Base-by-base conservation (phyloP, 306 rosid species). In the Prosopis cineraria region DNA sequence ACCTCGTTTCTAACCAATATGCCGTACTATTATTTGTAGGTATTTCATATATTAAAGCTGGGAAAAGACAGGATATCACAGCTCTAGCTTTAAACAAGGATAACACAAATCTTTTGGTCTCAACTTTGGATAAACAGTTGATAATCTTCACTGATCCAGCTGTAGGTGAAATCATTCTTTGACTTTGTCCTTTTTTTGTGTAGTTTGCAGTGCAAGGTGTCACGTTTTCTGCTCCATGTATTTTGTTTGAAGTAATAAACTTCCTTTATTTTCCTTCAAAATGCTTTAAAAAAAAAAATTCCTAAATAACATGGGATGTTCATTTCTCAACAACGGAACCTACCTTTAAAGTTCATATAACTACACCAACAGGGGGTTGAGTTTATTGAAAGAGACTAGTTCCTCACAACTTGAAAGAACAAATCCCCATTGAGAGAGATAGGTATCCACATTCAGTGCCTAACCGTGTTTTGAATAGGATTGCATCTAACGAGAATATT, bases 101-200 rank as follows among this genome's bases (percentile, higher is more conserved):
- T 65, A 88, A 87, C 74, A 93, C 99, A 60, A 95, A 93, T 88
- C 91, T 95, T 44, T 84, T 95, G 89, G 98, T 93, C 75, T 93
- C 99, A 40, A 95, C 99, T 59, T 86, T 73, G 45, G 99, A 95
- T 81, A 91, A 89, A 84, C 87, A 84, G 75, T 85, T 95, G 88
- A 82, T 95, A 79, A 78, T 95, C 84, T 93, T 92, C 88, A 93
- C 99, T 6, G 98, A 93, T 74, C 97, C 99, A 56, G 78, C 98
- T 66, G 99, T 93, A 86, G 88, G 99, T 90, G 73, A 68, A 82
- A 75, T 48, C 36, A 19, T 45, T 73, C 75, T 73, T 45, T 20
- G 20, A 72, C 36, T 58, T 22, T 47, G 70, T 58, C n/a, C n/a
- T n/a, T n/a, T n/a, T n/a, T n/a, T 74, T 78, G 25, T 19, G 31